Conservation (phyloP, 2,329 filamentous ascomycete genomes). For the Aureobasidium namibiae region DNA sequence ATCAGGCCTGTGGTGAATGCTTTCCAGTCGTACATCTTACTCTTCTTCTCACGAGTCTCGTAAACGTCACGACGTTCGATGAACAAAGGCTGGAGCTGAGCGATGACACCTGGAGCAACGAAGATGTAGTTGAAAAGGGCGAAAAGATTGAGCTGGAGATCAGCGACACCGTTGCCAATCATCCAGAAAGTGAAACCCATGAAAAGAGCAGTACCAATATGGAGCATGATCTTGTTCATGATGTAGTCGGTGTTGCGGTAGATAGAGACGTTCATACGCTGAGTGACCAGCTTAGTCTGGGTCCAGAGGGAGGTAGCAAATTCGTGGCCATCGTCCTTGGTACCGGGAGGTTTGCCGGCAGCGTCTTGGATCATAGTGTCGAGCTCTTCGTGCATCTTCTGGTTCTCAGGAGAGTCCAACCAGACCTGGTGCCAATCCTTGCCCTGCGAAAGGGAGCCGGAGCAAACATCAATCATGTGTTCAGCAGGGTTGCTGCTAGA, state of each 20-base stretch:
- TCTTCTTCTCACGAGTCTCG: conserved; percentile 52
- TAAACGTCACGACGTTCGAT: conserved; percentile 51
- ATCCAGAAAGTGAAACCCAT: conserved; percentile 43
- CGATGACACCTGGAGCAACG: conserved; percentile 38
- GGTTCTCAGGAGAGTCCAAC: conserved; percentile 29
- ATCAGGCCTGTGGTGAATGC: conserved; percentile 64
- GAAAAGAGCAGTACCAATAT: conserved; percentile 43
- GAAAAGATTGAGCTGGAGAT: conserved; percentile 31
- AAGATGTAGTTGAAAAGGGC: conserved; percentile 29
- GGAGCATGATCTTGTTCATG: conserved; percentile 54
- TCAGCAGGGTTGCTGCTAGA: conserved; percentile 47
- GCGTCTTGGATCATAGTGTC: conserved; percentile 32
- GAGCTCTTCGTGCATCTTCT: conserved; percentile 32
- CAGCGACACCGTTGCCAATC: conserved; percentile 25
- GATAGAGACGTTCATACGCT: conserved; percentile 49
- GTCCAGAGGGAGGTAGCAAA: conserved; percentile 37
- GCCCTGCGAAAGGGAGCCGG: conserved; percentile 36
- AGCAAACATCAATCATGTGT: conserved; percentile 42
- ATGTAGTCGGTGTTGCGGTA: conserved; percentile 61
- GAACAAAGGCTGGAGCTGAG: conserved; percentile 53
- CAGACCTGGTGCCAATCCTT: conserved; percentile 40
- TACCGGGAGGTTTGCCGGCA: conserved; percentile 27
- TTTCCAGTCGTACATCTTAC: conserved; percentile 67
- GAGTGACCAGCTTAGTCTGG: conserved; percentile 34
- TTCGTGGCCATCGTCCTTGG: conserved; percentile 34